Base-by-base conservation (phyloP, 2,329 filamentous ascomycete species). In the Daldinia sp. region DNA sequence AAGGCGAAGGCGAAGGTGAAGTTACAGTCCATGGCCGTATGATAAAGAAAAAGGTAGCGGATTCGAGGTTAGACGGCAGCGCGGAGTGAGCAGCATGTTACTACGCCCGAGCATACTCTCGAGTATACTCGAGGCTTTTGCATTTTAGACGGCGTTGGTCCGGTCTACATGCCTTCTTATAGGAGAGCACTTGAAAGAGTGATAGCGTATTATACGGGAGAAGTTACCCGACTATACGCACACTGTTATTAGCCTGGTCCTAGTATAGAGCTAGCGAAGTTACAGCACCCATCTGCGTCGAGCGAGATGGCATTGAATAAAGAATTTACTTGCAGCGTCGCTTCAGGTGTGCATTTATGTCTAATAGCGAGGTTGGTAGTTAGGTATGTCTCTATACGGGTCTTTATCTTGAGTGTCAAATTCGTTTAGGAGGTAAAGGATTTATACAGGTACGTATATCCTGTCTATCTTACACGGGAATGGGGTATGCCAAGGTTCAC, bases 101-200 rank as follows among this genome's bases (percentile, higher is more conserved):
- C 21, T 23, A 27, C 19, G 53, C 15, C 49, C n/a, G n/a, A n/a
- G n/a, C n/a, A n/a, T n/a, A n/a, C n/a, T n/a, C n/a, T n/a, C n/a
- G 39, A 64, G 63, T 66, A 64, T 61, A 61, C 58, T 19, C 45
- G 17, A 49, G 21, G 13, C 30, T 50, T 25, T 58, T 61, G 57
- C 57, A 64, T 64, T 66, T 62, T 58, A 45, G 57, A 25, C 39
- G 61, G 61, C 50, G 57, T 61, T 63, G 49, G 51, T 50, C 27
- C 21, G 35, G 49, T 59, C 54, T 55, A 35, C 15, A 21, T 50
- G 35, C 53, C 50, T 17, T n/a, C 21, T 30, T 29, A 17, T 6
- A 23, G 15, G 10, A n/a, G 11, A 17, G 30, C 25, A 21, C 32
- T 27, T 21, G 19, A 19, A 3, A 15, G 34, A 39, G 23, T 29